A percentile compares a stretch with the other conserved stretches of the same genome.
These are phyloP conservation scores for Piedraia hortae DNA, from an alignment of 2,329 filamentous ascomycete genomes.

Conservation along the genomic window DNA sequence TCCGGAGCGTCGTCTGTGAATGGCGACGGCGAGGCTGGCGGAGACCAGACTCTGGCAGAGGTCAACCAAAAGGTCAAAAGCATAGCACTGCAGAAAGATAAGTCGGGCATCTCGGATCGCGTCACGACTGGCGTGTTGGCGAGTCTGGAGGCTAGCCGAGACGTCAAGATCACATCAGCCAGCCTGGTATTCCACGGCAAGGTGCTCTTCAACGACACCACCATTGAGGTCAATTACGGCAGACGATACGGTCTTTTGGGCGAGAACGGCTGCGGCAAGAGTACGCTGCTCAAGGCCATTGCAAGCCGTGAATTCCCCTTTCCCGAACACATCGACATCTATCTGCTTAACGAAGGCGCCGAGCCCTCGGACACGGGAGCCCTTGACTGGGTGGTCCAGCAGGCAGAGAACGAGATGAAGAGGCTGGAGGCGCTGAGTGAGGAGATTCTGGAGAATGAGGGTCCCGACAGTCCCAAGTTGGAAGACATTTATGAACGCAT, in stretches of 20 bases:
- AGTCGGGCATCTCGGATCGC: constrained; percentile 84
- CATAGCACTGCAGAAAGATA: constrained; percentile 77
- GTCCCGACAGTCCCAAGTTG: constrained; percentile 68
- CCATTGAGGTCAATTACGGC: constrained; percentile 73
- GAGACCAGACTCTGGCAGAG: constrained; percentile 30
- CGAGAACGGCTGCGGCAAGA: constrained; percentile 98
- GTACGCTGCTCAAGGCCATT: constrained; percentile 88
- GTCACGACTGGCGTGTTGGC: constrained; percentile 92
- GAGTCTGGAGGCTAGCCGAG: constrained; percentile 59
- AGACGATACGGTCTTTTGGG: constrained; percentile 84
- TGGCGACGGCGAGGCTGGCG: constrained; percentile 37
- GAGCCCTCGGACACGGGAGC: constrained; percentile 70
- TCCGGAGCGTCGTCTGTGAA: constrained; percentile 39
- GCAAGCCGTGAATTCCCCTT: constrained; percentile 82
- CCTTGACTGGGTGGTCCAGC: constrained; percentile 85
- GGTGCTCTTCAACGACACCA: constrained; percentile 82
- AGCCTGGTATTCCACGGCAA: constrained; percentile 94
- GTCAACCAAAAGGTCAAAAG: constrained; percentile 52
- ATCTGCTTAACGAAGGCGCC: constrained; percentile 90
- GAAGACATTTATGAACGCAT: constrained; percentile 98
- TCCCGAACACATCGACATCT: constrained; percentile 90
- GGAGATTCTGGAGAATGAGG: constrained; percentile 69
- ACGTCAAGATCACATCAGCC: constrained; percentile 87
- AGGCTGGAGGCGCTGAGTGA: constrained; percentile 73
- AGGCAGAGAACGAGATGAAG: constrained; percentile 81